Conservation (phyloP, 2,329 filamentous ascomycete genomes). For the Grosmannia penicillata region DNA sequence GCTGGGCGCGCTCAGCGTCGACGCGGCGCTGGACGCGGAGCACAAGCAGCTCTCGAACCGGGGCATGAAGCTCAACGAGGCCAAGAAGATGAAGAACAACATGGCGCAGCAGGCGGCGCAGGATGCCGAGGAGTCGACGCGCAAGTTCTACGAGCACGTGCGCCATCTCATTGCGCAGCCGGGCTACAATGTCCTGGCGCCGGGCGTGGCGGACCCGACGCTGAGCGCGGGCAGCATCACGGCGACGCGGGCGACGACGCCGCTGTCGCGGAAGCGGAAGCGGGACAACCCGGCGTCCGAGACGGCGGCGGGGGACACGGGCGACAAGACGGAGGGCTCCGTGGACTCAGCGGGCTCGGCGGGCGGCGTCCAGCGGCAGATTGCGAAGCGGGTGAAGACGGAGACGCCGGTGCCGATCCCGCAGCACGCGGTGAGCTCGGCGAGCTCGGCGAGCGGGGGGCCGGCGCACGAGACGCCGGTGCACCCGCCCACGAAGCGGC, state of each 20-base stretch:
- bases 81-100: constrained; percentile 57
- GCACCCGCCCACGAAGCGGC: constrained; percentile 9
- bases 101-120: constrained; percentile 46
- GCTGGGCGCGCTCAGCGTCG: constrained; percentile 44
- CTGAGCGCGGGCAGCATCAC: not conserved
- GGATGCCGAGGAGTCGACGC: constrained; percentile 32
- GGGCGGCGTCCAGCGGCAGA: constrained; percentile 10
- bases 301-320: constrained; percentile 14
- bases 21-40: constrained; percentile 36
- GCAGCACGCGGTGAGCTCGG: constrained; percentile 10
- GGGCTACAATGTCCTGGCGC: not conserved
- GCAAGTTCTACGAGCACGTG: constrained; percentile 17
- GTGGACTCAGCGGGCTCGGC: not conserved
- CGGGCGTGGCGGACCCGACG: not conserved
- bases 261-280: constrained; percentile 17
- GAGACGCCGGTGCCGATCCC: constrained; percentile 24
- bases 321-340: constrained; percentile 4
- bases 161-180: constrained; percentile 2
- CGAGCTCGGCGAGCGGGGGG: constrained; percentile 7
- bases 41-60: constrained; percentile 54
- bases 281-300: constrained; percentile 16
- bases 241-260: not conserved
- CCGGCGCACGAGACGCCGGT: constrained; percentile 13
- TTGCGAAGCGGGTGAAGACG: constrained; percentile 21
- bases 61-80: constrained; percentile 65